Evolutionary conservation across 2,329 filamentous ascomycete species (phyloP), one percentile per base, ranked within the genome.

Genomic region (Cladosporium sp.): DNA sequence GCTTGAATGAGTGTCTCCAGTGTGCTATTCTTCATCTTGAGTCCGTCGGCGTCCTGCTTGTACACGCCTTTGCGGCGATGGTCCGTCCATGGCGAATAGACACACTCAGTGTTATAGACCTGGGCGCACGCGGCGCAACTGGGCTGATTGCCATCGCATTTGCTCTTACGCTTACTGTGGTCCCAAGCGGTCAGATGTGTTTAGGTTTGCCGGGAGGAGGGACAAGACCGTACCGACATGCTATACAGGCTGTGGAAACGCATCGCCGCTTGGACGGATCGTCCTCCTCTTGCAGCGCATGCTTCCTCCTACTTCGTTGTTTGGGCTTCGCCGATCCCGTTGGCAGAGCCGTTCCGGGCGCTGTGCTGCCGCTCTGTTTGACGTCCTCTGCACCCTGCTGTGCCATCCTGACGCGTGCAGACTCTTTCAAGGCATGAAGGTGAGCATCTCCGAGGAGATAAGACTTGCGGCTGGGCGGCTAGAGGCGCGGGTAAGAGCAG

Each of bases 31-130:
- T 84, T 84, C 18, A 90, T 91, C 72, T 95, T 95, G 68, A 92
- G 79, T 65, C 82, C 89, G 69, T 95, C 91, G 19, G 87, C 83
- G 69, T 95, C 93, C 71, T 95, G 90, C 65, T 92, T 91, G 70
- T 97, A 97, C 45, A 97, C 93, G 55, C 93, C 93, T 69, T 97
- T 97, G 46, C 93, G 85, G 46, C 93, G 86, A 69, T 96, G 91
- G 69, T 98, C 93, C 54, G 91, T 95, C 66, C 91, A 95, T 3
- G 91, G 92, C 66, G 97, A 92, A 76, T 97, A 97, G 59, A 96
- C 79, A 69, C 93, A 96, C 72, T 87, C 83, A 45, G 88, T 93
- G 56, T 83, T 82, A 67, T 98, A 97, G 51, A 97, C 92, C 61
- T 90, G 95, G 57, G 88, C 84, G 71, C 93, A 98, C n/a, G 93